A percentile compares a stretch with the other conserved stretches of the same genome.
Conservation (phyloP, 805 yeast species). For the Starmerella ratchasimensis region DNA sequence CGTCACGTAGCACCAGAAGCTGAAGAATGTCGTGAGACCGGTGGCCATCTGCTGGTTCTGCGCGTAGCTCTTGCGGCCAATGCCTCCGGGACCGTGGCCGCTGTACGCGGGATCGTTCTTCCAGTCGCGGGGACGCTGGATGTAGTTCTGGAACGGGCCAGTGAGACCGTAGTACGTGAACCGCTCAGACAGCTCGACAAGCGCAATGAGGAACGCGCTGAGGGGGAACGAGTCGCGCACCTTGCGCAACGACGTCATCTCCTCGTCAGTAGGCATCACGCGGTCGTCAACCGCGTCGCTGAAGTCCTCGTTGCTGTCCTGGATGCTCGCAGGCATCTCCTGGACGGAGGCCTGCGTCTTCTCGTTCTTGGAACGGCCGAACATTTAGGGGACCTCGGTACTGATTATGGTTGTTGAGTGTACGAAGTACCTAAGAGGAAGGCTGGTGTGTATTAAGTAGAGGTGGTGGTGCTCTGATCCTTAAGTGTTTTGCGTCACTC, state of each 20-base stretch:
- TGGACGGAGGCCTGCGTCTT: too few species aligned
- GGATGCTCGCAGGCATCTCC: too few species aligned
- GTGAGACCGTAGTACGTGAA: constrained; percentile 68
- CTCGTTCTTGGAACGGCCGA: too few species aligned
- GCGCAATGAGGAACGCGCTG: constrained; percentile 48
- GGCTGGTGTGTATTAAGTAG: too few species aligned
- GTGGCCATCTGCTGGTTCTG: constrained; percentile 47
- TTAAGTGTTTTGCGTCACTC: too few species aligned
- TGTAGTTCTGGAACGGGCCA: constrained; percentile 66
- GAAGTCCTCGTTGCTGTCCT: too few species aligned
- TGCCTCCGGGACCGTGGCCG: constrained; percentile 39
- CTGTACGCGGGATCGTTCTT: constrained; percentile 18
- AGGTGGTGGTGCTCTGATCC: too few species aligned
- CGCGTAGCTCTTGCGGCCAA: constrained; percentile 30
- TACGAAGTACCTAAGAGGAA: too few species aligned
- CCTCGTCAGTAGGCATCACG: constrained; percentile 38
- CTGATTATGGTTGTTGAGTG: too few species aligned
- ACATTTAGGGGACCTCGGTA: too few species aligned
- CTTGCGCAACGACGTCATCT: constrained; percentile 38
- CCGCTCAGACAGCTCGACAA: constrained; percentile 70
- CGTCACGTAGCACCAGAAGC: constrained; percentile 70
- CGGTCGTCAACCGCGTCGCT: background rate
- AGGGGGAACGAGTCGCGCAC: constrained; percentile 40
- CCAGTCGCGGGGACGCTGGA: constrained; percentile 37
- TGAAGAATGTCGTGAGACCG: constrained; percentile 60